These are phyloP conservation scores for Alloascoidea hylecoeti DNA, from an alignment of 805 yeast species.

Conservation along the genomic window DNA sequence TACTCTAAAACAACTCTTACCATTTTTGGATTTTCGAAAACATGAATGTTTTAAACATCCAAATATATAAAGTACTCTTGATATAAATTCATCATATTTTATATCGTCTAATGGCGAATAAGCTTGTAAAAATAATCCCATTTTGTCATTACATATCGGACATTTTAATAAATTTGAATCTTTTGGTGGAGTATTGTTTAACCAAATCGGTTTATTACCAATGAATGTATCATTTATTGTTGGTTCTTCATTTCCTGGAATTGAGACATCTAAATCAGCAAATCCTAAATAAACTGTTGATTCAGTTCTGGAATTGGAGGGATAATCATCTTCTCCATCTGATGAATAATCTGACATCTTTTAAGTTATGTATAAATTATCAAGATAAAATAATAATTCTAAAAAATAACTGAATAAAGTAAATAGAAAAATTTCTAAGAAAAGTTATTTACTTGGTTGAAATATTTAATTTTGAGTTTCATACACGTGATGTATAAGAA, in stretches of 20 bases:
- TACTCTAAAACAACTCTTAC: conserved; percentile 54
- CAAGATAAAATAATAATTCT: no score
- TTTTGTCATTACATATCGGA: not conserved
- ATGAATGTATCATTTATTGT: not conserved
- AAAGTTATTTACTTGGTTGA: no score
- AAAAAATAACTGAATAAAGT: no score
- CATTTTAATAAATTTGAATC: not conserved
- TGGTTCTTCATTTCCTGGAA: not conserved
- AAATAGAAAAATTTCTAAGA: no score
- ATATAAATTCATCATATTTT: conserved; percentile 16
- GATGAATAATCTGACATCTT: no score
- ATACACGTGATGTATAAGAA: no score
- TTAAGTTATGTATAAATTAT: no score
- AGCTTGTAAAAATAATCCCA: not conserved
- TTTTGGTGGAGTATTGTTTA: not conserved
- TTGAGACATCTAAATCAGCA: not conserved
- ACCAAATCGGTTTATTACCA: not conserved
- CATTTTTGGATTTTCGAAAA: conserved; percentile 28
- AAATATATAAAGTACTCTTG: conserved; percentile 70
- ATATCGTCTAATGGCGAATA: not conserved
- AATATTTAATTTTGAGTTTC: no score
- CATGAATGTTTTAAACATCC: conserved; percentile 56
- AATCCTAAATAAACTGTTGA: not conserved
- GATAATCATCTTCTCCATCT: no score
- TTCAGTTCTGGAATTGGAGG: no score